Evolutionary conservation across 1,284 basidiomycete genomes (phyloP).

Genomic region (Neotropicomus parvogracilis): DNA sequence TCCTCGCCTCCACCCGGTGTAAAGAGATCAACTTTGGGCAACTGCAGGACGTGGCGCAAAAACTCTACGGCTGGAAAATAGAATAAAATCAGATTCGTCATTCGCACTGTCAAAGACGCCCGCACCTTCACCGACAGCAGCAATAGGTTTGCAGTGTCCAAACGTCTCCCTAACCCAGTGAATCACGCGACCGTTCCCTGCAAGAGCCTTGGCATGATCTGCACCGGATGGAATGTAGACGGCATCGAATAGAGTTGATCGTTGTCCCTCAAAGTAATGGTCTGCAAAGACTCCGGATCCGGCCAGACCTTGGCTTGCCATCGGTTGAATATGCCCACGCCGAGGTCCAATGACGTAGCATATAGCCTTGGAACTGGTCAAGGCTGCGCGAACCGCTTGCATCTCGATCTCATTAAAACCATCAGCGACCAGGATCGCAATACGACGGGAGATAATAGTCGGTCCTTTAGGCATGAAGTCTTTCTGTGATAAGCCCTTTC

Average conservation of each 20-base stretch:
- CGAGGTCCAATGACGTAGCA: slow-evolving; percentile 68
- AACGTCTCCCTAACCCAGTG: slow-evolving; percentile 79
- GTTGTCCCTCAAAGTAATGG: slow-evolving; percentile 71
- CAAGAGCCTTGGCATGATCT: slow-evolving; percentile 51
- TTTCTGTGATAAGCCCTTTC: slow-evolving; percentile 55
- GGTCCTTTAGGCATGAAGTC: slow-evolving; percentile 58
- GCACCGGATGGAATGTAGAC: slow-evolving; percentile 67
- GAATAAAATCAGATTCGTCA: neutral
- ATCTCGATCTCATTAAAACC: slow-evolving; percentile 66
- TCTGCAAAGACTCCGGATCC: slow-evolving; percentile 49
- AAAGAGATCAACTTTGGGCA: slow-evolving; percentile 46
- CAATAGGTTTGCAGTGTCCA: slow-evolving; percentile 75
- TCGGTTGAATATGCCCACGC: slow-evolving; percentile 55
- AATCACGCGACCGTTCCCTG: slow-evolving; percentile 52
- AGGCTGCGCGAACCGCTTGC: slow-evolving; percentile 49
- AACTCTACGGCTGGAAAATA: slow-evolving; percentile 44
- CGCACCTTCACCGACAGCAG: slow-evolving; percentile 62
- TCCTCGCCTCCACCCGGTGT: slow-evolving; percentile 33
- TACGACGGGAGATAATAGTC: slow-evolving; percentile 63
- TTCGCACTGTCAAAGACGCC: neutral
- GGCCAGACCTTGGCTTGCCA: slow-evolving; percentile 31
- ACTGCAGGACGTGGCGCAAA: slow-evolving; percentile 43
- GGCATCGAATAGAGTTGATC: slow-evolving; percentile 79
- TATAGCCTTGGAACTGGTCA: slow-evolving; percentile 53
- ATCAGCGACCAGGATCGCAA: slow-evolving; percentile 72